Conservation (phyloP, 2,329 filamentous ascomycete species). For the Mycosphaerelloides madeirae region DNA sequence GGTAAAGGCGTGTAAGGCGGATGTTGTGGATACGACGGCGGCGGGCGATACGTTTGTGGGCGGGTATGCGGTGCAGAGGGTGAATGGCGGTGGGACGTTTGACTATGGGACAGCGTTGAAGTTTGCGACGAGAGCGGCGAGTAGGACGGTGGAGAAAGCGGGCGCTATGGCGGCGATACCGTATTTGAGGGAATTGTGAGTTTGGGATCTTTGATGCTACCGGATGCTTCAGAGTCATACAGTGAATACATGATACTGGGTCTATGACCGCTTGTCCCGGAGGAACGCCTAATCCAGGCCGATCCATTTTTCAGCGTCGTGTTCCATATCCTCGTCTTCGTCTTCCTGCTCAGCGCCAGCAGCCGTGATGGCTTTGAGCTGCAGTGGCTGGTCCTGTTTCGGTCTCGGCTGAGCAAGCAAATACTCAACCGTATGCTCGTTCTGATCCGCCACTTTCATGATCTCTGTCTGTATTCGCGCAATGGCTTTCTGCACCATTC, state of each 20-base stretch:
- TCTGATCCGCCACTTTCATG: conserved; percentile 77
- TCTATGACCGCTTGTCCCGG: not conserved
- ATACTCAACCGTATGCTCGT: conserved; percentile 84
- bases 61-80: conserved; percentile 71
- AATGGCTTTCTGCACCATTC: conserved; percentile 76
- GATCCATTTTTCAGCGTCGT: conserved; percentile 30
- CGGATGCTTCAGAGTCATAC: not conserved
- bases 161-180: conserved; percentile 66
- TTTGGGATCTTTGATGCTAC: not conserved
- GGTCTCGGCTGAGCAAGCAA: conserved; percentile 47
- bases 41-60: conserved; percentile 95
- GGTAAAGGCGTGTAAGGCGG: conserved; percentile 58
- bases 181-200: conserved; percentile 50
- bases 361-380: conserved; percentile 17
- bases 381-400: conserved; percentile 13
- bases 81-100: conserved; percentile 44
- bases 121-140: conserved; percentile 59
- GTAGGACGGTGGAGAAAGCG: conserved; percentile 59
- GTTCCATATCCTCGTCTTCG: conserved; percentile 33
- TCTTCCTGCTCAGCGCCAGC: conserved; percentile 14
- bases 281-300: conserved; percentile 25
- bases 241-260: not conserved
- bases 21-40: conserved; percentile 87
- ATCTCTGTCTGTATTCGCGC: conserved; percentile 77
- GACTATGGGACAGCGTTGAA: conserved; percentile 55